Evolutionary conservation across 2,329 filamentous ascomycete genomes (phyloP), one percentile per base, ranked within the genome.

Genomic region (Fusarium denticulatum): DNA sequence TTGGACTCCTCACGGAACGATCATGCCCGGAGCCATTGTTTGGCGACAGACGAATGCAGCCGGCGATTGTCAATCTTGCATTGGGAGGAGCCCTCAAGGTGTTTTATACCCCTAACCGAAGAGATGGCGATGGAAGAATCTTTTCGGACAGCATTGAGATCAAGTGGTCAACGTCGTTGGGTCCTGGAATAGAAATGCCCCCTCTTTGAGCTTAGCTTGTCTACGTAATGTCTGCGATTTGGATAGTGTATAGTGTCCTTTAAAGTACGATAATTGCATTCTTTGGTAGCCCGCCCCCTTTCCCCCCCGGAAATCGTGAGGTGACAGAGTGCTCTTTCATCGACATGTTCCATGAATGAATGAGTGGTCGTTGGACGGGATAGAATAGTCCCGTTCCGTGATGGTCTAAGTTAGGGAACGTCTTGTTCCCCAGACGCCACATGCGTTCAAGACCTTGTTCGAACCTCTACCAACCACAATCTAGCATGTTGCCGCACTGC

Each of bases 201-300:
- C 53, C 39, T 62, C 49, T 69, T 70, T 37, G 60, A 72, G 58
- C 36, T 69, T 64, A 57, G 59, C 74, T 60, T 75, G 75, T 74
- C 66, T 71, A 65, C 69, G 73, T 77, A 77, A 76, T 77, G 71
- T 70, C 55, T 77, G 67, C 74, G 62, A 76, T 76, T 63, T 67
- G 66, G 62, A 66, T 77, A 77, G 60, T 74, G 68, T 76, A 61
- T 74, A 76, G 71, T 73, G 62, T 75, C 52, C 58, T 46, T 67
- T 69, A 50, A 72, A 72, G 63, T 53, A 32, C 60, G 40, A 50
- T 53, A 58, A 71, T 75, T 65, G 53, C 50, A 45, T 45, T 30
- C 36, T 39, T 60, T 26, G 39, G 37, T 53, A 42, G 26, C 36
- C 39, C 43, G 47, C 37, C 15, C 12, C n/a, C 18, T 28, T 18